Evolutionary conservation across 1,139 yeast genomes (phyloP), one percentile per base, ranked within the genome.

Genomic region (Citeromyces hawaiiensis): DNA sequence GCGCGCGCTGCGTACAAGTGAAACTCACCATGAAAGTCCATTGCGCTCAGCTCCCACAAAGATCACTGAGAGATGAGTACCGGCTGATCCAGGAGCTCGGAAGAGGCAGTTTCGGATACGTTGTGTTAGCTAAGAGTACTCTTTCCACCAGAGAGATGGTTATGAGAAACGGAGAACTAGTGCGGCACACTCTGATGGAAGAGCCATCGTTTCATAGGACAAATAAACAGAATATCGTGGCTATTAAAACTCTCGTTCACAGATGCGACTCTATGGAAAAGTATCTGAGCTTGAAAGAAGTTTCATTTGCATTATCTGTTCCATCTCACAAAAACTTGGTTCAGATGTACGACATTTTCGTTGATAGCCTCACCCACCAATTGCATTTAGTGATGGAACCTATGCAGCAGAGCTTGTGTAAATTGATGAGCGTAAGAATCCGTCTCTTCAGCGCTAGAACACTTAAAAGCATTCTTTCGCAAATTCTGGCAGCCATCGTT

Each of bases 341-440:
- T 13, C 82, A 76, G 47, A 69, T 87, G 2, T 75, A 72, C 57
- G 96, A 88, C 50, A 67, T 87, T 52, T 83, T 88, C 52, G 68
- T 83, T 41, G 96, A 87, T 57, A 65, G 70, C 37, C 46, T 52
- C 9, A 60, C 68, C 36, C 69, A 64, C 47, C 74, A 72, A 47
- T 66, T 86, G 42, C 87, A 83, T 52, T 83, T 88, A 36, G 81
- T 83, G 5, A 86, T 88, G 94, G 97, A 91, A 56, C 70, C 80
- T 19, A 73, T 88, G 85, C 83, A 80, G 48, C 86, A 78, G 57
- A 86, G 80, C 52, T 64, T 91, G 43, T 77, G 76, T 50, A 87
- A 83, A 54, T 64, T 82, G 50, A 78, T 83, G 68, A 73, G 68
- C 44, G 62, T 72, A 21, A 64, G 88, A 45, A 68, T 66, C 42